Percentiles rank a stretch among this genome's conserved stretches.
Conservation (phyloP, 2,329 filamentous ascomycete species). For the Colletotrichum lupini region DNA sequence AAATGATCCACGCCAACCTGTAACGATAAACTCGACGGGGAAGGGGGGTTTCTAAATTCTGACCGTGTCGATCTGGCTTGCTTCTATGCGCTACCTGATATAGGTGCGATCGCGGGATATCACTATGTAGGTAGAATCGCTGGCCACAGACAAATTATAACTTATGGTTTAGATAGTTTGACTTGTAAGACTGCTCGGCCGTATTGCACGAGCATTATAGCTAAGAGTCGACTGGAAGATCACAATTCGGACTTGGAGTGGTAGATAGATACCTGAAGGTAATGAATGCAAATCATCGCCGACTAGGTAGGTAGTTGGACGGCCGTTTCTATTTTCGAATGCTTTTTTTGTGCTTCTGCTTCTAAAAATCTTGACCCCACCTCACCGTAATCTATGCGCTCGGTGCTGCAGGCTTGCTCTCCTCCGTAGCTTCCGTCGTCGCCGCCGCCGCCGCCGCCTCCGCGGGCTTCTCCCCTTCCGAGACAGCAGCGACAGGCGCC, state of each 20-base stretch:
- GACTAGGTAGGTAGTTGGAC: background rate
- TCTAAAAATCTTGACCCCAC: slow-evolving; percentile 1
- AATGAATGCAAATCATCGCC: background rate
- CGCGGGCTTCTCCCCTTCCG: slow-evolving; percentile 18
- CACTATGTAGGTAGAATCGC: no score
- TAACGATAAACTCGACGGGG: slow-evolving; percentile 11
- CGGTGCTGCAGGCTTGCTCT: slow-evolving; percentile 33
- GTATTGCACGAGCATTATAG: background rate
- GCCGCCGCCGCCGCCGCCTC: background rate
- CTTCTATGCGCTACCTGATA: background rate
- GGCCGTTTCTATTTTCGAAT: background rate
- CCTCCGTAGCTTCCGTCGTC: slow-evolving; percentile 9
- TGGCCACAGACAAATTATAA: background rate
- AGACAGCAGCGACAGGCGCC: slow-evolving; percentile 10
- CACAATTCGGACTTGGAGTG: background rate
- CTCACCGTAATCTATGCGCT: slow-evolving; percentile 11
- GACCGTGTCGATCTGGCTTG: background rate
- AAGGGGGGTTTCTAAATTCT: background rate
- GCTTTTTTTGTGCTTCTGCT: slow-evolving; percentile 9
- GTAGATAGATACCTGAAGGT: background rate
- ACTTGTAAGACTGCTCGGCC: background rate
- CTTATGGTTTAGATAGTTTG: background rate
- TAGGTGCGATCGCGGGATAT: background rate
- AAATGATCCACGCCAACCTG: slow-evolving; percentile 5
- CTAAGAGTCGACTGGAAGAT: background rate